A percentile compares a stretch with the other conserved stretches of the same genome.
Conservation (phyloP, 2,329 filamentous ascomycete species). For the Fusarium coicis region DNA sequence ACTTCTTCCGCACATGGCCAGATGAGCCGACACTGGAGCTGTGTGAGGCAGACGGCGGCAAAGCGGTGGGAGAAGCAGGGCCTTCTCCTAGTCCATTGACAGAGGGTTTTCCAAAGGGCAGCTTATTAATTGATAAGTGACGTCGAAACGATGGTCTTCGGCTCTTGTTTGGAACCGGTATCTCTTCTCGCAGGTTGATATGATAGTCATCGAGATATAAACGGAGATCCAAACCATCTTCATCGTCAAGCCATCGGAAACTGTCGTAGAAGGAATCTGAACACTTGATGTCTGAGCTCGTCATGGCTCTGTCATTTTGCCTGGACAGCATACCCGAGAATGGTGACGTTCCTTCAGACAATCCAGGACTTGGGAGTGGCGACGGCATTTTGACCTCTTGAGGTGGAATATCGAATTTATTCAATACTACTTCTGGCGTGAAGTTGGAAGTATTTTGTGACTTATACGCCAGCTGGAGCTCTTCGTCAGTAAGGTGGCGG, state of each 20-base stretch:
- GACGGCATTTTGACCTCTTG: constrained; percentile 39
- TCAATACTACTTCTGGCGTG: constrained; percentile 50
- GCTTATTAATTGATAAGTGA: constrained; percentile 76
- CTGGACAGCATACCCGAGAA: constrained; percentile 43
- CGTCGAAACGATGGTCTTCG: constrained; percentile 73
- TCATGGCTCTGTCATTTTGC: constrained; percentile 28
- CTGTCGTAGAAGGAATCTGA: constrained; percentile 71
- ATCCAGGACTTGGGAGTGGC: constrained; percentile 35
- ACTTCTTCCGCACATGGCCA: constrained; percentile 60
- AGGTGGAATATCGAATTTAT: constrained; percentile 40
- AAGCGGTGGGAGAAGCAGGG: constrained; percentile 42
- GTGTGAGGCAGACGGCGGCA: constrained; percentile 36
- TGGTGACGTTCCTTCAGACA: constrained; percentile 35
- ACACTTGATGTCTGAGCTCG: constrained; percentile 44
- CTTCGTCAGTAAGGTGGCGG: constrained; percentile 76
- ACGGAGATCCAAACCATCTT: constrained; percentile 74
- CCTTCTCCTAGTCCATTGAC: constrained; percentile 58
- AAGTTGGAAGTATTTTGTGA: constrained; percentile 37
- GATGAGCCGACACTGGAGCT: constrained; percentile 38
- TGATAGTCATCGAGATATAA: constrained; percentile 78
- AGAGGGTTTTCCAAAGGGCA: constrained; percentile 68
- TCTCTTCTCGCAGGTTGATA: constrained; percentile 65
- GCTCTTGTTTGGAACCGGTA: constrained; percentile 56
- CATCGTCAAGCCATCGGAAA: constrained; percentile 80
- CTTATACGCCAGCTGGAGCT: constrained; percentile 68